Base-by-base conservation (phyloP, 805 yeast species). In the Yamadazyma sp. region DNA sequence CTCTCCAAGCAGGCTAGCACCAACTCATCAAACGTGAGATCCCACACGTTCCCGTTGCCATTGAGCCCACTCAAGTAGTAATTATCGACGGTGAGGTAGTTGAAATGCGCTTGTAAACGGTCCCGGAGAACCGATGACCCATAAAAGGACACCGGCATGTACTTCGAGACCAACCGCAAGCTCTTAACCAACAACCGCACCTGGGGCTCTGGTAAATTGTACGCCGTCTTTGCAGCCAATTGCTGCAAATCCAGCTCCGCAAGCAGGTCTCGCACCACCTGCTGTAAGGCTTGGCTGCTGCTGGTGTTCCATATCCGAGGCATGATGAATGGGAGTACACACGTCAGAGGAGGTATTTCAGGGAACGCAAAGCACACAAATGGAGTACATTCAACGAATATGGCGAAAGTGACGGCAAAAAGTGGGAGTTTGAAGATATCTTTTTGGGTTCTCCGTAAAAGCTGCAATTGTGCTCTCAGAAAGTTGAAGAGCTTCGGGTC, bases 341-440 rank as follows among this genome's bases (percentile, higher is more conserved):
- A 79, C 8, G 82, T 78, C 60, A 70, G 71, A 7, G 84, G 82
- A 1, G 80, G 70, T 4, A 79, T 50, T 44, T 73, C 75, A 0
- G 85, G 85, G 34, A 77, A 52, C 3, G 64, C 53, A 37, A 69
- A 75, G 49, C 82, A 77, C 4, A 80, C 44, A 1, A 75, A 14
- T 0, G 82, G 81, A 0, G 82, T 74, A 35, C 60, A 49, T 47
- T 80, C 86, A 50, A 73, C 74, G 52, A 77, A 78, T 2, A 77
- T 45, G 18, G 73, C 31, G 32, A 73, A 60, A 5, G 77, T 45
- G 2, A 77, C 28, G 1, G 71, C 67, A 56, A 80, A 79, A n/a
- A 57, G 16, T 2, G 84, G 84, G 13, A 80, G 46, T 52, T 77
- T 78, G 51, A 57, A 42, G 32, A 74, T 58, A 49, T 82, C 84